Conservation (phyloP, 2,329 filamentous ascomycete genomes). For the Leptodontidium sp. region DNA sequence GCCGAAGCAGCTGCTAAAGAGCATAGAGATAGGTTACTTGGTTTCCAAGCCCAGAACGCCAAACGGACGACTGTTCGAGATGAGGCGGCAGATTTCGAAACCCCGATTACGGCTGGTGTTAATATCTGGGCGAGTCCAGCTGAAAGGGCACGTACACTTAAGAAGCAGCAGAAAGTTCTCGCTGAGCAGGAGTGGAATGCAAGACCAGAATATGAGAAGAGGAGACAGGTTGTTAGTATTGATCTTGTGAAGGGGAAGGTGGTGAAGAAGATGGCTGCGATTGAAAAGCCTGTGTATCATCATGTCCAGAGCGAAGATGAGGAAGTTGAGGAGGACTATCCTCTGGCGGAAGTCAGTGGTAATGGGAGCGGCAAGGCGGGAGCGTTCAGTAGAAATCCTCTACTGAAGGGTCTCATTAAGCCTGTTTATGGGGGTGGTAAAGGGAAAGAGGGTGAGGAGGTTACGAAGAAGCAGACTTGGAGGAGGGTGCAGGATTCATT, state of each 20-base stretch:
- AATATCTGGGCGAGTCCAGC: conserved; percentile 75
- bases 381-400: conserved; percentile 48
- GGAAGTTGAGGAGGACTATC: conserved; percentile 37
- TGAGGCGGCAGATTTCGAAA: conserved; percentile 73
- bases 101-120: conserved; percentile 60
- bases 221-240: conserved; percentile 72
- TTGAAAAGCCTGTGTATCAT: conserved; percentile 39
- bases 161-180: conserved; percentile 73
- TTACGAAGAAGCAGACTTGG: conserved; percentile 47
- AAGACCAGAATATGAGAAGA: conserved; percentile 75
- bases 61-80: conserved; percentile 74
- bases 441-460: conserved; percentile 37
- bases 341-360: conserved; percentile 21
- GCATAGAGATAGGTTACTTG: conserved; percentile 71
- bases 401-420: conserved; percentile 47
- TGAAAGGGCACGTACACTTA: conserved; percentile 72
- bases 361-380: conserved; percentile 41
- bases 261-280: conserved; percentile 45
- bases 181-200: conserved; percentile 74
- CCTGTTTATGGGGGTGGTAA: conserved; percentile 48
- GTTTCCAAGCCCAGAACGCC: conserved; percentile 75
- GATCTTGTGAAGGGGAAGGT: conserved; percentile 72
- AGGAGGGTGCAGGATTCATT: conserved; percentile 52
- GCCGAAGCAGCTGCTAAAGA: conserved; percentile 62
- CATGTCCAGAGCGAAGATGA: conserved; percentile 37